Evolutionary conservation across 345 rosid species (phyloP).

Genomic region (Kandelia obovata): DNA sequence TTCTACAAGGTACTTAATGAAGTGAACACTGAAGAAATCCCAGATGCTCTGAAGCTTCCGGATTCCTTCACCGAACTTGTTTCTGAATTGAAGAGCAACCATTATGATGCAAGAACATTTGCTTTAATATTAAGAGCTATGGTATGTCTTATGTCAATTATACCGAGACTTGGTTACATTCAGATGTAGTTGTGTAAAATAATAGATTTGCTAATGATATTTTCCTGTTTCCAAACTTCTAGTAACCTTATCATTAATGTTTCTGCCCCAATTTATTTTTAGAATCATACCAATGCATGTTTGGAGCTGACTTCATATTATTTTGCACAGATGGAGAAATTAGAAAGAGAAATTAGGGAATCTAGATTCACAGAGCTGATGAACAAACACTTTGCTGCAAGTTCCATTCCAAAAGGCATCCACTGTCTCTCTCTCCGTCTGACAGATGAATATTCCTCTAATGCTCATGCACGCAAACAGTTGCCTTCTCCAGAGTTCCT

Average conservation of each 20-base stretch:
- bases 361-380: slow-evolving; percentile 87
- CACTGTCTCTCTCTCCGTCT: slow-evolving; percentile 92
- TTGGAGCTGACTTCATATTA: slow-evolving; percentile 6
- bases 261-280: background rate
- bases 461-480: slow-evolving; percentile 96
- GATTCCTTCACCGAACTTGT: slow-evolving; percentile 83
- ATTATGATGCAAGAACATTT: slow-evolving; percentile 84
- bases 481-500: slow-evolving; percentile 98
- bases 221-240: slow-evolving; percentile 1
- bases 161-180: background rate
- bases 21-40: slow-evolving; percentile 77
- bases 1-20: slow-evolving; percentile 78
- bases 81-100: slow-evolving; percentile 76
- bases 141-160: slow-evolving; percentile 46
- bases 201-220: background rate
- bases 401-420: slow-evolving; percentile 96
- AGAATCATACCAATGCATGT: no score
- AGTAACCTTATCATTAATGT: background rate
- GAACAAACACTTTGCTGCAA: slow-evolving; percentile 99
- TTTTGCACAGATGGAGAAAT: slow-evolving; percentile 78
- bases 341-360: slow-evolving; percentile 82
- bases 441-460: slow-evolving; percentile 98
- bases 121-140: slow-evolving; percentile 76
- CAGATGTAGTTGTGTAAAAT: background rate
- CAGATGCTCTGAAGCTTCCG: slow-evolving; percentile 79